A percentile compares a stretch with the other conserved stretches of the same genome.
Evolutionary conservation across 345 rosid species (phyloP).

Genomic region (Excoecaria cochinchinensis): DNA sequence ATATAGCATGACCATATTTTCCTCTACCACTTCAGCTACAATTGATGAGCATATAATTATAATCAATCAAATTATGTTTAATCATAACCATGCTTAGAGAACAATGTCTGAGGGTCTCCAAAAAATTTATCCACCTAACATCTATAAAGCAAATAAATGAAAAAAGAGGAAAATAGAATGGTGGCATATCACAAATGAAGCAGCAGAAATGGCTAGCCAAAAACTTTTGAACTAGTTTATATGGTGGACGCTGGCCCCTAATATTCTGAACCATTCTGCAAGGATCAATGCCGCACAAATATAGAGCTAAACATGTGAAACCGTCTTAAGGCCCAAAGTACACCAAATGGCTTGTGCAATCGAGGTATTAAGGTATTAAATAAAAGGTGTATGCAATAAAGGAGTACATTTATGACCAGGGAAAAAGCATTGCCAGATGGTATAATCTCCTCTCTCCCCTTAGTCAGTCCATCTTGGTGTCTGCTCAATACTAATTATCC

Average conservation of each 20-base stretch:
- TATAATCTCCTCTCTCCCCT: background rate
- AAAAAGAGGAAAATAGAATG: background rate
- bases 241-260: background rate
- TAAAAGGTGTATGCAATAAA: background rate
- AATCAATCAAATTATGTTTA: background rate
- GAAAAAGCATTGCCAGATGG: background rate
- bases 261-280: background rate
- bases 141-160: background rate
- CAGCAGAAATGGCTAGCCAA: background rate
- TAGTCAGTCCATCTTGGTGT: background rate
- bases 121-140: background rate
- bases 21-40: background rate
- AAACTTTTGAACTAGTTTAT: background rate
- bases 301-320: background rate
- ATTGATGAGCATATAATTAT: background rate
- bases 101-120: background rate
- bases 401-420: background rate
- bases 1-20: background rate
- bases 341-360: background rate
- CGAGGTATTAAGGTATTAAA: background rate
- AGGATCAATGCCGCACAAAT: background rate
- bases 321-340: background rate
- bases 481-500: background rate
- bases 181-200: background rate
- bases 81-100: background rate